These are phyloP conservation scores for Pholiota molesta DNA, from an alignment of 768 basidiomycete genomes.

Conservation along the genomic window DNA sequence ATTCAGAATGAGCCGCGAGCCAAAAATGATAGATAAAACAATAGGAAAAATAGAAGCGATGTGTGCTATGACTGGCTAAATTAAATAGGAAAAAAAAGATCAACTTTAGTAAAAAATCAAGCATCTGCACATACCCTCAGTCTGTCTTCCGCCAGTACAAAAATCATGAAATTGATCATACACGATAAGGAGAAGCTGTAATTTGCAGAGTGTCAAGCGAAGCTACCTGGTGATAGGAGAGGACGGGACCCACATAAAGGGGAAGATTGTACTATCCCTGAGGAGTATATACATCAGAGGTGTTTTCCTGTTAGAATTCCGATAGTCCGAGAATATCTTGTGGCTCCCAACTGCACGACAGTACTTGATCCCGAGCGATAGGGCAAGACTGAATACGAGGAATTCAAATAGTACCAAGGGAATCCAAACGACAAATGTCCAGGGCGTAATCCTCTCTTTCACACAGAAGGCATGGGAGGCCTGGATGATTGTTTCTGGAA, in stretches of 20 bases:
- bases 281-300: slow-evolving; percentile 18
- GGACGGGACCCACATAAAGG: slow-evolving; percentile 15
- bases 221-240: too few relatives aligned
- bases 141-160: not conserved
- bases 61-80: slow-evolving; percentile 9
- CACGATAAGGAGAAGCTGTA: not conserved
- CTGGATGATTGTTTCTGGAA: too few relatives aligned
- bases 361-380: slow-evolving; percentile 8
- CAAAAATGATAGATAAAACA: slow-evolving; percentile 6
- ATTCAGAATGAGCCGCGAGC: slow-evolving; percentile 17
- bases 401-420: slow-evolving; percentile 14
- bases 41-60: slow-evolving; percentile 3
- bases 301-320: not conserved
- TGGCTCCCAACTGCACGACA: not conserved
- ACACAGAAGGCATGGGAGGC: too few relatives aligned
- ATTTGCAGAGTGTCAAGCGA: not conserved
- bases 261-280: slow-evolving; percentile 19
- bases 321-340: not conserved
- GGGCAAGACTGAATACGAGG: slow-evolving; percentile 8
- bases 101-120: not conserved
- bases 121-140: not conserved
- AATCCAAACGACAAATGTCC: slow-evolving; percentile 18
- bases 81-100: not conserved
- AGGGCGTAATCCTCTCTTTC: slow-evolving; percentile 3
- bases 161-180: not conserved